Evolutionary conservation across 2,329 filamentous ascomycete genomes (phyloP), one percentile per base, ranked within the genome.

Genomic region (Exophiala aquamarina): DNA sequence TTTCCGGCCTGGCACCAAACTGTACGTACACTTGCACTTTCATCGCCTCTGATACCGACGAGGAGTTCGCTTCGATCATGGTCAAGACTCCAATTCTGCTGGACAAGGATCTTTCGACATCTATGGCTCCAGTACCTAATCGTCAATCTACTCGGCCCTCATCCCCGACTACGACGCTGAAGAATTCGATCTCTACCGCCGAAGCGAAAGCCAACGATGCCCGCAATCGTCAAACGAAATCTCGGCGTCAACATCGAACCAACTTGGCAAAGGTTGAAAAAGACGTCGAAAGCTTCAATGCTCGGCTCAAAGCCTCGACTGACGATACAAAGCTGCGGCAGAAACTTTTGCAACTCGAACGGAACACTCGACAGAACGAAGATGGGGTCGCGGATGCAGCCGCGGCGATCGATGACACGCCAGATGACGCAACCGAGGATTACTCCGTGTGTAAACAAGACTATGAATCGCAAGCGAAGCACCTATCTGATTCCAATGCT

Each of bases 1-100:
- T 85, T 42, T 83, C 79, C 50, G 82, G 82, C 50, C 73, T 85
- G 38, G 81, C 81, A 13, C 79, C 82, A 14, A 74, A 81, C 55
- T 83, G 79, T 59, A 82, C 78, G 59, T 85, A 84, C 62, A 76
- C 73, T 44, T 83, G 79, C 64, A 80, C 82, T 56, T 81, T 84
- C 59, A 71, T 83, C 44, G 72, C 76, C 55, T 76, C 73, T 52
- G 72, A 74, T 56, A 78, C 75, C 54, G 71, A 78, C 50, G 71
- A 76, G 60, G 74, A 80, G 56, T 76, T 84, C 53, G 82, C 77
- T 61, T 74, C 73, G 41, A 72, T 79, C 54, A 82, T 77, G 66
- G 73, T 84, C 61, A 82, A 82, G 66, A 84, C 82, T 35, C 79
- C 79, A 44, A 68, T 76, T 47, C 72, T 79, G 55, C 75, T 76